These are phyloP conservation scores for Tetrapisispora nanseiensis DNA, from an alignment of 805 yeast species.

Conservation along the genomic window DNA sequence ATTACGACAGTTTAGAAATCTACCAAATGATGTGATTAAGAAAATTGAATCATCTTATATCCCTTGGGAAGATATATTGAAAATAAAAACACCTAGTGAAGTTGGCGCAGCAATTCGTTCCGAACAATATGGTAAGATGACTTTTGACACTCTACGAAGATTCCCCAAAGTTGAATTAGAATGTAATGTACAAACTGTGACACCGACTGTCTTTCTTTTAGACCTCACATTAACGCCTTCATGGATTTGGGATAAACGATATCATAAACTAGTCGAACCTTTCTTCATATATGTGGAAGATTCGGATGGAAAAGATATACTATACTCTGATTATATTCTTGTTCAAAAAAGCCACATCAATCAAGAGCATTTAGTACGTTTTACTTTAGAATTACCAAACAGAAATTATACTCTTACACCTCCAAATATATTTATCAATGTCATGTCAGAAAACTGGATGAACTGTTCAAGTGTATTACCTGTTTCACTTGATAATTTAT, in stretches of 20 bases:
- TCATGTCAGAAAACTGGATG: conserved; percentile 79
- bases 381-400: conserved; percentile 39
- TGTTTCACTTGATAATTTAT: conserved; percentile 30
- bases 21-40: conserved; percentile 59
- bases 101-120: conserved; percentile 73
- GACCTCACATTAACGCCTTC: conserved; percentile 58
- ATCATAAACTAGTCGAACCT: conserved; percentile 58
- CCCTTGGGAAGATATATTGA: conserved; percentile 72
- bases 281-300: conserved; percentile 74
- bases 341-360: conserved; percentile 42
- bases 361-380: conserved; percentile 49
- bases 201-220: conserved; percentile 55
- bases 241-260: conserved; percentile 64
- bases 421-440: conserved; percentile 64
- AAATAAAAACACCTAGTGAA: conserved; percentile 56
- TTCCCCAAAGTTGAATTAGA: conserved; percentile 62
- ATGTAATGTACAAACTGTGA: conserved; percentile 66
- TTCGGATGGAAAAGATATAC: conserved; percentile 64
- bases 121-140: conserved; percentile 52
- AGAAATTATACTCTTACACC: conserved; percentile 32
- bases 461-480: conserved; percentile 61
- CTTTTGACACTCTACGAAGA: conserved; percentile 49
- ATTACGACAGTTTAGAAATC: conserved; percentile 67
- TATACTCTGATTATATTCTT: conserved; percentile 47
- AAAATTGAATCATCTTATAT: conserved; percentile 71